Conservation (phyloP, 176 grass and related monocot genomes). For the Avena atlantica region DNA sequence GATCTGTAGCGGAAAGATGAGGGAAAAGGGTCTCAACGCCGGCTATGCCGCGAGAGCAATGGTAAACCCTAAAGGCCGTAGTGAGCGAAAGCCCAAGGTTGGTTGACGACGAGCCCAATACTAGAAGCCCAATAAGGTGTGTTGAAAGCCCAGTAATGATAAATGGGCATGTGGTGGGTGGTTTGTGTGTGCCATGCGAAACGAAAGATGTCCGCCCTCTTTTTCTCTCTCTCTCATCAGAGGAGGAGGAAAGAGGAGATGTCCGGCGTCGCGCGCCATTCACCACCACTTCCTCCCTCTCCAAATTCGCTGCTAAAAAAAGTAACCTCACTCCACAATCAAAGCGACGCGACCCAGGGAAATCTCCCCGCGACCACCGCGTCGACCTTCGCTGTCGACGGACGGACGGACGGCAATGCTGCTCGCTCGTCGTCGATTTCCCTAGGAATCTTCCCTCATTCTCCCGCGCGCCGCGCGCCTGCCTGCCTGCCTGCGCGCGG, state of each 20-base stretch:
- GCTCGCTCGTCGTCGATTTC: not conserved
- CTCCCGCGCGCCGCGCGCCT: not conserved
- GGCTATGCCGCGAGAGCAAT: too few species aligned
- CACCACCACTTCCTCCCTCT: not conserved
- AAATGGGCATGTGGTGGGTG: too few species aligned
- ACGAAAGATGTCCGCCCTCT: too few species aligned
- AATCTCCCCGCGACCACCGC: not conserved
- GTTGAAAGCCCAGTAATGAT: too few species aligned
- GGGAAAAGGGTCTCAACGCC: too few species aligned
- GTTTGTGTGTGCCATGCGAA: too few species aligned
- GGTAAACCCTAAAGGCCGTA: too few species aligned
- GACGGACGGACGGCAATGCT: constrained; percentile 1
- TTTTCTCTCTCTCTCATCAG: not conserved
- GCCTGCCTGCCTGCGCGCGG: too few species aligned
- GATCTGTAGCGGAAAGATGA: too few species aligned
- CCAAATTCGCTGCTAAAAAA: constrained; percentile 21
- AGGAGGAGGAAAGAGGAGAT: not conserved
- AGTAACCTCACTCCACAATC: constrained; percentile 17
- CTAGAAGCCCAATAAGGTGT: too few species aligned
- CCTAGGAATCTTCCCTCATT: constrained; percentile 15
- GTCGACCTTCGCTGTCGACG: not conserved
- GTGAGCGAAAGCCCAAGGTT: too few species aligned
- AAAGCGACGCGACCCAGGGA: not conserved
- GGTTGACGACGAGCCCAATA: too few species aligned
- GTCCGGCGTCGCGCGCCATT: not conserved